phyloP scores from a whole-genome alignment of 768 basidiomycete species.

The Pisolithus sp. region DNA sequence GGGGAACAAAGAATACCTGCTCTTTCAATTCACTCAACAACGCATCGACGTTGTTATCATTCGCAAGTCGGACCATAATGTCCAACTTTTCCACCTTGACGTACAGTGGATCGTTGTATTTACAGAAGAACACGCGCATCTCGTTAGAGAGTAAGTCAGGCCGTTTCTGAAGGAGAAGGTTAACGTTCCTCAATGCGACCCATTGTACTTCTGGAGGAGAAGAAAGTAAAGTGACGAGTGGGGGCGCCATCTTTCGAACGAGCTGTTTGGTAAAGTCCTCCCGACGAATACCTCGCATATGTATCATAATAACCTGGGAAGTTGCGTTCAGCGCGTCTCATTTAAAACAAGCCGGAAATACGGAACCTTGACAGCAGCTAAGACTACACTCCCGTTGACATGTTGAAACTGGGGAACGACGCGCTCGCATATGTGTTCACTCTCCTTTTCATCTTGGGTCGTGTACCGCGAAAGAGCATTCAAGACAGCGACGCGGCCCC shows the following conservation, averaged over 20 bases:
- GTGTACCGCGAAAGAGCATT: conserved; percentile 81
- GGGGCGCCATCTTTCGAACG: conserved; percentile 95
- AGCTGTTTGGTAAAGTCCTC: conserved; percentile 84
- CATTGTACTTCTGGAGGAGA: conserved; percentile 98
- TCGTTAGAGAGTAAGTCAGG: conserved; percentile 87
- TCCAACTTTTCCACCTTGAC: conserved; percentile 98
- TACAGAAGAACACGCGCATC: conserved; percentile 99
- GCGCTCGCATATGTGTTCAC: conserved; percentile 97
- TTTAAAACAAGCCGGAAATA: neutral
- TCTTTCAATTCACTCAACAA: conserved; percentile 94
- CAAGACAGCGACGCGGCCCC: conserved; percentile 93
- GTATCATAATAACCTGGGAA: conserved; percentile 89
- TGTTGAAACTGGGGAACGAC: conserved; percentile 99
- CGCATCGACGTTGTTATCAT: conserved; percentile 90
- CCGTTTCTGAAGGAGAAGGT: conserved; percentile 90
- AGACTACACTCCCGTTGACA: conserved; percentile 89
- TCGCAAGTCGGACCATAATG: conserved; percentile 93
- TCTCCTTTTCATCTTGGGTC: conserved; percentile 85
- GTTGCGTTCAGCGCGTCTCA: neutral
- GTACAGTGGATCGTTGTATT: conserved; percentile 98
- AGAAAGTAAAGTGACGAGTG: conserved; percentile 89
- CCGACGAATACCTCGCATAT: conserved; percentile 75
- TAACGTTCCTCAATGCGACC: conserved; percentile 96
- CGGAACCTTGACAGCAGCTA: conserved; percentile 89
- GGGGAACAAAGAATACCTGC: conserved; percentile 39